Conservation (phyloP, 2,329 filamentous ascomycete genomes). For the Aureobasidium leucospermi region DNA sequence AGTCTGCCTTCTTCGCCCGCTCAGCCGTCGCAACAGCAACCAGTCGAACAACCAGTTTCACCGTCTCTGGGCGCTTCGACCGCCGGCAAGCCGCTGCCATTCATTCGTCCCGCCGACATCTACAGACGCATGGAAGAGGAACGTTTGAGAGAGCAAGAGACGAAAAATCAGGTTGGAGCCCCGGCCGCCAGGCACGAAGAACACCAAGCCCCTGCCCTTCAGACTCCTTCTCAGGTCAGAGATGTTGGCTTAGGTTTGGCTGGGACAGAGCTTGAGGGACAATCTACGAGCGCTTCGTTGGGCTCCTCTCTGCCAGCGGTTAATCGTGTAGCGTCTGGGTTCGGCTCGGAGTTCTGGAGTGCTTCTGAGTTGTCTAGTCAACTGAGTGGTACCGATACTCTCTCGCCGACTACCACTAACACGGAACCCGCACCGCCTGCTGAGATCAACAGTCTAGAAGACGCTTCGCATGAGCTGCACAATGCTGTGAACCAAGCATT, state of each 20-base stretch:
- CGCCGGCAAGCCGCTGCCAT: constrained; percentile 40
- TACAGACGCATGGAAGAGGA: constrained; percentile 67
- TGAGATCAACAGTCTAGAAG: constrained; percentile 31
- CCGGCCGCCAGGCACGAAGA: constrained; percentile 42
- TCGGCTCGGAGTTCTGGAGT: constrained; percentile 29
- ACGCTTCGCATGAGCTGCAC: constrained; percentile 19
- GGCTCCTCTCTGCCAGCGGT: constrained; percentile 33
- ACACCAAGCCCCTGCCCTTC: constrained; percentile 36
- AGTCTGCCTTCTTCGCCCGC: constrained; percentile 30
- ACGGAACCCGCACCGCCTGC: background rate
- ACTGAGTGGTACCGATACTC: background rate
- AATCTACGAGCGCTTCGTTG: background rate
- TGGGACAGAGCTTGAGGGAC: background rate
- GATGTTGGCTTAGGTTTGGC: constrained; percentile 12
- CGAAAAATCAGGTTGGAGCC: constrained; percentile 21
- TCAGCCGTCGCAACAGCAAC: constrained; percentile 12
- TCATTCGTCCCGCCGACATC: constrained; percentile 69
- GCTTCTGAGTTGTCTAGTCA: constrained; percentile 4
- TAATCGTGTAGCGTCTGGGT: constrained; percentile 34
- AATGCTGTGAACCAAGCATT: constrained; percentile 59
- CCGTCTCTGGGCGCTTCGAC: constrained; percentile 7
- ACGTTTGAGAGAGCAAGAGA: constrained; percentile 41
- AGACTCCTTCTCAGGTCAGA: constrained; percentile 20
- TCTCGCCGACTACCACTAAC: background rate
- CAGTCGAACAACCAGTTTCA: background rate